Percentiles rank a stretch among this genome's conserved stretches.
Evolutionary conservation across 1,139 yeast genomes (phyloP).

Genomic region (Kazachstania sp.): DNA sequence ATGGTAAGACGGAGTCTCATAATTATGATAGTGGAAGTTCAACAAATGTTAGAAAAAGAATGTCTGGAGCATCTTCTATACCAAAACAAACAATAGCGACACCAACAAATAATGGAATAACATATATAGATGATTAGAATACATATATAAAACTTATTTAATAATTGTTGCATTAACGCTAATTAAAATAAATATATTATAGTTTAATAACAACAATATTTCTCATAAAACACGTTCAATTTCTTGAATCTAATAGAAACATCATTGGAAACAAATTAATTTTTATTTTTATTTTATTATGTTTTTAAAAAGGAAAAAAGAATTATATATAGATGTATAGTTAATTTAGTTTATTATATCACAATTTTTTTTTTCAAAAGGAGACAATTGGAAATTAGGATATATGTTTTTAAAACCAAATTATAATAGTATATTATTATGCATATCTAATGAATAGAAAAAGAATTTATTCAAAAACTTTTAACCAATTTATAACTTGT

Average conservation of each 20-base stretch:
- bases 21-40: conserved; percentile 2
- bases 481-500: conserved; percentile 42
- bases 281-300: not conserved
- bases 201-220: too few relatives aligned
- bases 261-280: not conserved
- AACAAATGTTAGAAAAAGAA: conserved; percentile 3
- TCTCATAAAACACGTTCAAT: too few relatives aligned
- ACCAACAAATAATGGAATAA: not conserved
- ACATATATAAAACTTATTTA: too few relatives aligned
- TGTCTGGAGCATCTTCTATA: not conserved
- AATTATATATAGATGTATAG: too few relatives aligned
- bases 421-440: conserved; percentile 1
- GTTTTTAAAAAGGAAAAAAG: not conserved
- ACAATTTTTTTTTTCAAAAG: too few relatives aligned
- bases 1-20: not conserved
- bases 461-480: not conserved
- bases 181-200: too few relatives aligned
- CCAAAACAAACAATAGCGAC: not conserved
- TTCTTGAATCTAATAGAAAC: too few relatives aligned
- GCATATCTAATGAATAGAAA: not conserved
- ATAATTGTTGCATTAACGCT: too few relatives aligned
- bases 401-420: not conserved
- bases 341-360: too few relatives aligned
- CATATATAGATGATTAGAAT: conserved; percentile 1
- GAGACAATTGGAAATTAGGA: not conserved